Evolutionary conservation across 2,329 filamentous ascomycete species (phyloP), one percentile per base, ranked within the genome.

Genomic region (Aspergillus arachidicola): DNA sequence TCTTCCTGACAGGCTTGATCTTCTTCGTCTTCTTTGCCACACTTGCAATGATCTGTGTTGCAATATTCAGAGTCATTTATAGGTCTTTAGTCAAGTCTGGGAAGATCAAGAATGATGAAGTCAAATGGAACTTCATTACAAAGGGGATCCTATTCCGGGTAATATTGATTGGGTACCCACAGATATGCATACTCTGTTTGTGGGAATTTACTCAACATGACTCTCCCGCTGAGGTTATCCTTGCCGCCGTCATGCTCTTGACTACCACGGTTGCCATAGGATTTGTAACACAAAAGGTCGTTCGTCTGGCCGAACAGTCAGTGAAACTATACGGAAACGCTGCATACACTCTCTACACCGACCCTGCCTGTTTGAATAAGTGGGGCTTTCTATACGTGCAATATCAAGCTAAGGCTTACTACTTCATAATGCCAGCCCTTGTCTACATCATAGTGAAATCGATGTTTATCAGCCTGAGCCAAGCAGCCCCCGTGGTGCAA

Each of bases 361-460:
- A 98, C 72, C 92, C 93, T 14, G 86, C 92, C 65, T 90, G 91
- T 57, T 86, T 98, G 67, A 97, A 97, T 86, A 96, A 96, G 81
- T 97, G 94, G 94, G 94, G 94, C 23, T 97, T 97, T 83, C 86
- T 98, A 67, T 97, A 97, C 75, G 92, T 97, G 38, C 94, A 96
- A 78, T 98, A 96, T 85, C 91, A 94, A 73, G 94, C 94, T 41
- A 94, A 93, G 1, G 92, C 93, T 41, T 97, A 96, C 84, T 97
- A 94, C 82, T 97, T 94, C 79, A 92, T 97, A 71, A 86, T 95
- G 32, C 92, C 92, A 0, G 81, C 90, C 59, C 83, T 98, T 61
- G 78, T 80, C 58, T 96, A 97, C 79, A 88, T 90, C 34, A 75
- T 97, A 21, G 72, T 95, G 78, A 97, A 97, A 84, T 87, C 89